phyloP scores from a whole-genome alignment of 495 filamentous ascomycete genomes.

The Neurospora sp. region DNA sequence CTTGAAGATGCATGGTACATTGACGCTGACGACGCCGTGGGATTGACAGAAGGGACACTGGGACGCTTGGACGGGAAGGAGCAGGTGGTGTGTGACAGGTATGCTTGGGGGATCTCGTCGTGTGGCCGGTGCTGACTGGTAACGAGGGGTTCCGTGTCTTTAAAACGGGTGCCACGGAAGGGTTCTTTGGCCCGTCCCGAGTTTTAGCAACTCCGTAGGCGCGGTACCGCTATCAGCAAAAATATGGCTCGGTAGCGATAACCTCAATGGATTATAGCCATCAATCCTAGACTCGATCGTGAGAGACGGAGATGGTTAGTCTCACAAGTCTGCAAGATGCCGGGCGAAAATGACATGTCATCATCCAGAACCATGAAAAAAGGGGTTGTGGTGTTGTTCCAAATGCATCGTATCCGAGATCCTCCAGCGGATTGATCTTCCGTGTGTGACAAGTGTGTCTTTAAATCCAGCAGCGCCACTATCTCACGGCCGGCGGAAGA shows the following conservation, averaged over 20 bases:
- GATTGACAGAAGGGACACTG: not conserved
- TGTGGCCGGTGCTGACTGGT: constrained; percentile 17
- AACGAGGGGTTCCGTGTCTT: constrained; percentile 44
- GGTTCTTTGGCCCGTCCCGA: constrained; percentile 8
- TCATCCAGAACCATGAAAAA: not conserved
- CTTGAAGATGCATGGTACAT: constrained; percentile 17
- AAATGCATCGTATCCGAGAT: not conserved
- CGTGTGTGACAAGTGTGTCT: not conserved
- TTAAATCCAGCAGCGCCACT: not conserved
- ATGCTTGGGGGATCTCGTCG: constrained; percentile 49
- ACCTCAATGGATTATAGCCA: constrained; percentile 44
- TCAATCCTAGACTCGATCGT: constrained; percentile 53
- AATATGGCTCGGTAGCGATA: not conserved
- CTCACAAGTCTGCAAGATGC: not conserved
- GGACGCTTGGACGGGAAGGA: constrained; percentile 43
- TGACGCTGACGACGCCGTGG: constrained; percentile 8
- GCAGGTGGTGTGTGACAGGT: constrained; percentile 60
- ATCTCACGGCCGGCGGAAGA: not conserved
- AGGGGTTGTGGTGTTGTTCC: not conserved
- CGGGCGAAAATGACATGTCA: not conserved
- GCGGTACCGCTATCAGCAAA: not conserved
- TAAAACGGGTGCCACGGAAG: constrained; percentile 40
- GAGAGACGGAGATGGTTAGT: constrained; percentile 51
- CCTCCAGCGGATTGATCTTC: not conserved
- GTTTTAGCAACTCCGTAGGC: not conserved